These are phyloP conservation scores for Phytopythium montanum DNA, from an alignment of 352 stramenopile genomes.

Conservation along the genomic window DNA sequence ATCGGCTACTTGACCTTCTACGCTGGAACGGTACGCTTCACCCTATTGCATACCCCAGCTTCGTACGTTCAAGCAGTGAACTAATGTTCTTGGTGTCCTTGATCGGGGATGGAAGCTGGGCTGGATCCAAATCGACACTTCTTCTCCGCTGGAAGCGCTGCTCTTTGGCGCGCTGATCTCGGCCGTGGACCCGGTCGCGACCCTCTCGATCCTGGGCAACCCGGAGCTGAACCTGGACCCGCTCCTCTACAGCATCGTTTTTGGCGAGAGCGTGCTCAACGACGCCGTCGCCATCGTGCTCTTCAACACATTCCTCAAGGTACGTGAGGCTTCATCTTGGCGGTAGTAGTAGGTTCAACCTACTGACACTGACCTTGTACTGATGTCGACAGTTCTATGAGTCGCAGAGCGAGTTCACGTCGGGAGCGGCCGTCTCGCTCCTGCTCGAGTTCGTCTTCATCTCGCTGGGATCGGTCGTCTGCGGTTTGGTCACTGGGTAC, in stretches of 20 bases:
- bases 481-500: constrained; percentile 70
- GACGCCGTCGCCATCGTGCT: constrained; percentile 97
- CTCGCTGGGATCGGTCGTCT: constrained; percentile 73
- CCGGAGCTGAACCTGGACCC: constrained; percentile 90
- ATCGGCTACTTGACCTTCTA: constrained; percentile 93
- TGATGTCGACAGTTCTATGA: constrained; percentile 52
- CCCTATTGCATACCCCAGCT: not conserved
- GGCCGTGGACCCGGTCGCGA: constrained; percentile 95
- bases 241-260: constrained; percentile 91
- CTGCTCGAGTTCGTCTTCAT: constrained; percentile 78
- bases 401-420: constrained; percentile 71
- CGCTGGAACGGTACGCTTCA: constrained; percentile 40
- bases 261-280: constrained; percentile 97
- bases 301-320: constrained; percentile 95
- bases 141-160: constrained; percentile 92
- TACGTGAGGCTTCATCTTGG: constrained; percentile 30
- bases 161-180: constrained; percentile 96
- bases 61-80: not conserved
- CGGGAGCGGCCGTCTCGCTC: constrained; percentile 47
- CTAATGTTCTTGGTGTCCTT: not conserved
- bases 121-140: constrained; percentile 88
- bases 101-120: constrained; percentile 27
- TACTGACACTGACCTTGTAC: not conserved
- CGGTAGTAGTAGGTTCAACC: too few relatives aligned
- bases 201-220: constrained; percentile 94